phyloP scores from a whole-genome alignment of 1,139 yeast species.

The Scheffersomyces stambukii region DNA sequence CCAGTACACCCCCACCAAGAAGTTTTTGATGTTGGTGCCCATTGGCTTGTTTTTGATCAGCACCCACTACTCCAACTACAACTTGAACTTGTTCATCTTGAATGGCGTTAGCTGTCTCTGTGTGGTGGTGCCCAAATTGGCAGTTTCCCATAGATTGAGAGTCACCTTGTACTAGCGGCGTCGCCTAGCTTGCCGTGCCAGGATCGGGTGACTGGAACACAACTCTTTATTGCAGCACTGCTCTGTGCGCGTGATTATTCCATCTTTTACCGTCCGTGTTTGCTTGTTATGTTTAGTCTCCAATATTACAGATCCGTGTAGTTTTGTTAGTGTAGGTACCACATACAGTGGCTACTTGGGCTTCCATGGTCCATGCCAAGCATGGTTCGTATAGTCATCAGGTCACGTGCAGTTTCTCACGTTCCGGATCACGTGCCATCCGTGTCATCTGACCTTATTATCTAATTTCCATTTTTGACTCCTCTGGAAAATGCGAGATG shows the following conservation, averaged over 20 bases:
- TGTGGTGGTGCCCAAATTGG: constrained; percentile 86
- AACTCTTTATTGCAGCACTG: neutral
- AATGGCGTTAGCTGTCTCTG: constrained; percentile 77
- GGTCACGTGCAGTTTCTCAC: no score
- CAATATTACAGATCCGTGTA: neutral
- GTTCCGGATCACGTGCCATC: no score
- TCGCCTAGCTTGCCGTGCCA: neutral
- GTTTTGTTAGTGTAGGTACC: no score
- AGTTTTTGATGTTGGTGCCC: constrained; percentile 87
- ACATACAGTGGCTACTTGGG: no score
- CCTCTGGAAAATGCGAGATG: no score
- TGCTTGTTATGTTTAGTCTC: neutral
- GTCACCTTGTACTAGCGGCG: constrained; percentile 43
- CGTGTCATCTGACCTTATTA: no score
- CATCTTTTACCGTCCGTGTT: neutral
- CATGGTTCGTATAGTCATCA: no score
- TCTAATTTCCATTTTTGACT: no score
- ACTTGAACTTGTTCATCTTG: constrained; percentile 69
- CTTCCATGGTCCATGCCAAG: no score
- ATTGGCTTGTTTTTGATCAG: constrained; percentile 79
- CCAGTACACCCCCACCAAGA: constrained; percentile 94
- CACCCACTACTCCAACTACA: constrained; percentile 88
- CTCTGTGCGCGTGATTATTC: neutral
- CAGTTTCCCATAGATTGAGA: constrained; percentile 73
- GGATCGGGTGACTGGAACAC: neutral